phyloP scores from a whole-genome alignment of 176 grass and related monocot genomes.

The Zizania latifolia region DNA sequence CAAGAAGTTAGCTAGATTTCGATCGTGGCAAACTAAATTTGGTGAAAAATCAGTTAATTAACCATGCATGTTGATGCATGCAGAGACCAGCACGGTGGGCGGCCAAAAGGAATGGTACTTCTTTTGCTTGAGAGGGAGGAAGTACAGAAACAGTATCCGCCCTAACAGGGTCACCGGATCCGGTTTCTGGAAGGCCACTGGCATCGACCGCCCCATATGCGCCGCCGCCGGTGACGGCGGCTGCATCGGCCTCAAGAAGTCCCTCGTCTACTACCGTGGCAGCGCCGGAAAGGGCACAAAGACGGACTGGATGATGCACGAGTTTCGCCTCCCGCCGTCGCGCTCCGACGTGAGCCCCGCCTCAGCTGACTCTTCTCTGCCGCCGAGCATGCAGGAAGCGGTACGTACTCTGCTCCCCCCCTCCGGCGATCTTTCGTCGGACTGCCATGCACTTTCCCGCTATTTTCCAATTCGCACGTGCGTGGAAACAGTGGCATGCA shows the following conservation, averaged over 20 bases:
- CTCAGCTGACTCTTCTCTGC: background rate
- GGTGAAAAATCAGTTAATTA: background rate
- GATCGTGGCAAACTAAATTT: background rate
- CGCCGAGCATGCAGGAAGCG: slow-evolving; percentile 55
- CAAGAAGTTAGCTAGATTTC: too few relatives aligned
- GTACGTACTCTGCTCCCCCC: background rate
- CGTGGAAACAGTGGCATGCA: background rate
- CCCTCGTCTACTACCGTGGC: slow-evolving; percentile 80
- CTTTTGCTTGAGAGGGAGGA: slow-evolving; percentile 73
- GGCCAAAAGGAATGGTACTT: slow-evolving; percentile 83
- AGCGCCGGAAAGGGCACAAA: slow-evolving; percentile 79
- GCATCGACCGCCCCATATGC: slow-evolving; percentile 69
- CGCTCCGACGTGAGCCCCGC: background rate
- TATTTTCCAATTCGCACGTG: background rate
- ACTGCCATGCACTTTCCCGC: background rate
- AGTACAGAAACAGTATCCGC: slow-evolving; percentile 82
- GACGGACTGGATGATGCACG: slow-evolving; percentile 98
- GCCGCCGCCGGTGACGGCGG: slow-evolving; percentile 19
- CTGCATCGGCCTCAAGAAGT: slow-evolving; percentile 84
- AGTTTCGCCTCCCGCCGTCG: slow-evolving; percentile 61
- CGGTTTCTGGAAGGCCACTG: slow-evolving; percentile 95
- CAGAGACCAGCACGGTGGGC: slow-evolving; percentile 42
- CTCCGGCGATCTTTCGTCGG: background rate
- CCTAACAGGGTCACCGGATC: slow-evolving; percentile 74
- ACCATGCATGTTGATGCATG: background rate